A percentile compares a stretch with the other conserved stretches of the same genome.
phyloP scores from a whole-genome alignment of 2,329 filamentous ascomycete species.

The Neonectria ditissima region DNA sequence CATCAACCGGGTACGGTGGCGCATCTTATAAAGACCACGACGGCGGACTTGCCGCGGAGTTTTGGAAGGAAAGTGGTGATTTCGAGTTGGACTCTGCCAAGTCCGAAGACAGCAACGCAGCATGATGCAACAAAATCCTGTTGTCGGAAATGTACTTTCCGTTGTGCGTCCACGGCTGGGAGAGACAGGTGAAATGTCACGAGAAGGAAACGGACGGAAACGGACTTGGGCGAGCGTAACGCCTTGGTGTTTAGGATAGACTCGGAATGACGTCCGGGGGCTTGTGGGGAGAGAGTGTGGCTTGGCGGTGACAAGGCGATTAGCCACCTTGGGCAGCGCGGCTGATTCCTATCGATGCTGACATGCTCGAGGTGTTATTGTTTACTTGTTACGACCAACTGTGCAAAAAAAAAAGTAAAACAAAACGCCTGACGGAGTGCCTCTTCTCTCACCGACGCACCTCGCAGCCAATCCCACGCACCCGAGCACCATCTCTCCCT shows the following conservation, averaged over 20 bases:
- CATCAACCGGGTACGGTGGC: no score
- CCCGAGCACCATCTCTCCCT: neutral
- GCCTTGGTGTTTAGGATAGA: neutral
- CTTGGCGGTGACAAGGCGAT: neutral
- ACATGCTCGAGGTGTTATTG: neutral
- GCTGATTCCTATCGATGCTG: neutral
- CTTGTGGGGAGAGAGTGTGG: neutral
- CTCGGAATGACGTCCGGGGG: conserved; percentile 1
- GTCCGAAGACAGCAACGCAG: neutral
- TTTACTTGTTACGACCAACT: no score
- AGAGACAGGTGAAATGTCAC: neutral
- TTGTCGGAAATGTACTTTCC: no score
- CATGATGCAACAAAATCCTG: neutral
- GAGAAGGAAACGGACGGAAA: no score
- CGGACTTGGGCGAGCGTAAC: no score
- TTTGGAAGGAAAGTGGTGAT: neutral
- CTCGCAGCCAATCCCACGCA: neutral
- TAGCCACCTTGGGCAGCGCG: neutral
- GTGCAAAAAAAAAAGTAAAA: no score
- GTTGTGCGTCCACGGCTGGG: no score
- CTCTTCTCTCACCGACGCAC: neutral
- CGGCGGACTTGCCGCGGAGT: no score
- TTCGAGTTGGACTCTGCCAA: neutral
- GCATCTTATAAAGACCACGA: no score
- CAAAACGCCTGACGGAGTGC: neutral